Evolutionary conservation across 192 early-diverging fungal species (phyloP), one percentile per base, ranked within the genome.

Genomic region (Podila epicladia): DNA sequence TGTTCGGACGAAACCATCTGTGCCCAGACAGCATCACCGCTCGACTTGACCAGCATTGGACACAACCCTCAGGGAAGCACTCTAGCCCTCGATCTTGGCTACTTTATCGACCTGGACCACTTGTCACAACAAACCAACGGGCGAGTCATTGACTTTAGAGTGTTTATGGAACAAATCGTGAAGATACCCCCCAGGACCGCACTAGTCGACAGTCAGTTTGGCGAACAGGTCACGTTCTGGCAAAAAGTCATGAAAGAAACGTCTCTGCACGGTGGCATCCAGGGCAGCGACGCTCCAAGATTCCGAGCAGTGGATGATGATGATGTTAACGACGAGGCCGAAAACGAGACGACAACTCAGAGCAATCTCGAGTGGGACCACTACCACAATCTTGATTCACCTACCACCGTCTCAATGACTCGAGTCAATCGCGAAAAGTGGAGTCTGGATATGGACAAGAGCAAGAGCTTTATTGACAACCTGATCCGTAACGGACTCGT

Each of bases 401-500:
- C 9, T 29, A 20, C 11, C 13, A 2, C 5, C 5, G 17, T 38
- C 15, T 17, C 55, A 12, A 19, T 76, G 20, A 45, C 28, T 29
- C 66, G 64, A 31, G 33, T 71, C 4, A 45, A 53, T 26, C 67
- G 69, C 9, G 20, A 15, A 35, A 62, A 3, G 6, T 77, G 64
- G 69, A 37, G 45, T n/a, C 57, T 71, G n/a, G 64, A 58, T 22
- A 63, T 64, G 22, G 29, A 48, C n/a, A 35, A 33, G 1, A 35
- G 37, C 3, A 58, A 60, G 17, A 65, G 63, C 19, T 4, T 48
- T 17, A 62, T 77, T 9, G 57, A 77, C 22, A 71, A 77, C 51
- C n/a, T 71, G 3, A 48, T 71, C 48, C 64, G 64, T 31, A 77
- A 77, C 28, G 69, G 9, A 12, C 63, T 71, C 19, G 64, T 77